phyloP scores from a whole-genome alignment of 176 grass and related monocot species.

The Musa troglodytarum region DNA sequence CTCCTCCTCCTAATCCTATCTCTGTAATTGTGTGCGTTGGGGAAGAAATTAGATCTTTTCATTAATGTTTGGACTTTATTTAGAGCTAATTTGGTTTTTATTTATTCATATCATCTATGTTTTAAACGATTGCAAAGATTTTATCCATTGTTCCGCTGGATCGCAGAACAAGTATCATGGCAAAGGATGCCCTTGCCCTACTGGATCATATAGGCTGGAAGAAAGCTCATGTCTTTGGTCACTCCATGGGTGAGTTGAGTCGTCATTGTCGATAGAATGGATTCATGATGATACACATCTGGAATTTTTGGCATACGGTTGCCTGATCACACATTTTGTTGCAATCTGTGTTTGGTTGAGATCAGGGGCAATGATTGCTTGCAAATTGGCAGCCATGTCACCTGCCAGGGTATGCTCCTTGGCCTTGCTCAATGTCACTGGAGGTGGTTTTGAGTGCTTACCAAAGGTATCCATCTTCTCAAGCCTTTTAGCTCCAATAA shows the following conservation, averaged over 20 bases:
- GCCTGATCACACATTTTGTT: neutral
- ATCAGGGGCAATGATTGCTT: slow-evolving; percentile 68
- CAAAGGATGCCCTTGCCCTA: slow-evolving; percentile 52
- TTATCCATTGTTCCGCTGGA: neutral
- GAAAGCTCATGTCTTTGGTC: slow-evolving; percentile 53
- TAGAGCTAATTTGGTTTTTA: neutral
- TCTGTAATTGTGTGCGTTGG: too few species aligned
- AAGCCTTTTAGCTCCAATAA: neutral
- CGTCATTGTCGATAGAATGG: neutral
- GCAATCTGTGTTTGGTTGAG: neutral
- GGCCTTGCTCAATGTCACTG: slow-evolving; percentile 60
- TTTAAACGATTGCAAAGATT: neutral
- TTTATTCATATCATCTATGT: neutral
- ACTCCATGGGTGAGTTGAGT: slow-evolving; percentile 59
- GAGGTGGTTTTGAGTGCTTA: slow-evolving; percentile 61
- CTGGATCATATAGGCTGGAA: slow-evolving; percentile 62
- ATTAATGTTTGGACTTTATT: too few species aligned
- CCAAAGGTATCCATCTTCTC: slow-evolving; percentile 40
- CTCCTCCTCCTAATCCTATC: neutral
- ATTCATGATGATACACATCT: neutral
- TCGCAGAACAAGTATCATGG: slow-evolving; percentile 61
- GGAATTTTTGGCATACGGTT: neutral
- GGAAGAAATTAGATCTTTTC: too few species aligned
- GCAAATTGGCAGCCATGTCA: slow-evolving; percentile 50
- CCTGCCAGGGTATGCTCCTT: slow-evolving; percentile 46